These are phyloP conservation scores for Lanmaoa pseudosensibilis DNA, from an alignment of 768 basidiomycete species.

Conservation along the genomic window DNA sequence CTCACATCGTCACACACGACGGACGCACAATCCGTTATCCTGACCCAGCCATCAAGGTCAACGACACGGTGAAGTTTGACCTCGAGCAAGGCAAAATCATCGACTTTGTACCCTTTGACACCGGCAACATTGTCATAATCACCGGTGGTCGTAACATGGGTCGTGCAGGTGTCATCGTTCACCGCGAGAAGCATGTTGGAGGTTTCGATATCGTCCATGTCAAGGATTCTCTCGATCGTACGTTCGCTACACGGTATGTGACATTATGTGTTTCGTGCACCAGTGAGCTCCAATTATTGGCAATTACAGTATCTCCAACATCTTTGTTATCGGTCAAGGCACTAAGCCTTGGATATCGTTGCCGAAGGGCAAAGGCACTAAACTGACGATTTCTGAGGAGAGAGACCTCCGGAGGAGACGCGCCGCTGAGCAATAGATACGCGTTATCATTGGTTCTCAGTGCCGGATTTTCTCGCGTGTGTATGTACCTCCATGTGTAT, in stretches of 20 bases:
- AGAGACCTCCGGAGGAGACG: slow-evolving; percentile 89
- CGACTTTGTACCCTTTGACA: slow-evolving; percentile 94
- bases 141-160: slow-evolving; percentile 99
- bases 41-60: slow-evolving; percentile 91
- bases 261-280: not conserved
- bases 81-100: slow-evolving; percentile 91
- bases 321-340: slow-evolving; percentile 97
- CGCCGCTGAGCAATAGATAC: slow-evolving; percentile 62
- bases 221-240: slow-evolving; percentile 91
- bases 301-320: slow-evolving; percentile 78
- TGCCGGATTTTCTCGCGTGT: slow-evolving; percentile 4
- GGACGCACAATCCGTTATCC: slow-evolving; percentile 99
- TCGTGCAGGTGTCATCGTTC: slow-evolving; percentile 92
- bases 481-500: slow-evolving; percentile 24
- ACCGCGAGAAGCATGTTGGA: slow-evolving; percentile 96
- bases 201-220: slow-evolving; percentile 99
- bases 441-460: slow-evolving; percentile 1
- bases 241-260: slow-evolving; percentile 93
- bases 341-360: slow-evolving; percentile 95
- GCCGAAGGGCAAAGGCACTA: slow-evolving; percentile 96
- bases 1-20: slow-evolving; percentile 97
- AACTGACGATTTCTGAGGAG: slow-evolving; percentile 96
- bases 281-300: not conserved
- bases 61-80: slow-evolving; percentile 98
- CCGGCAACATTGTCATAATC: slow-evolving; percentile 95